Conservation (phyloP, 2,329 filamentous ascomycete genomes). For the Xylaria polymorpha region DNA sequence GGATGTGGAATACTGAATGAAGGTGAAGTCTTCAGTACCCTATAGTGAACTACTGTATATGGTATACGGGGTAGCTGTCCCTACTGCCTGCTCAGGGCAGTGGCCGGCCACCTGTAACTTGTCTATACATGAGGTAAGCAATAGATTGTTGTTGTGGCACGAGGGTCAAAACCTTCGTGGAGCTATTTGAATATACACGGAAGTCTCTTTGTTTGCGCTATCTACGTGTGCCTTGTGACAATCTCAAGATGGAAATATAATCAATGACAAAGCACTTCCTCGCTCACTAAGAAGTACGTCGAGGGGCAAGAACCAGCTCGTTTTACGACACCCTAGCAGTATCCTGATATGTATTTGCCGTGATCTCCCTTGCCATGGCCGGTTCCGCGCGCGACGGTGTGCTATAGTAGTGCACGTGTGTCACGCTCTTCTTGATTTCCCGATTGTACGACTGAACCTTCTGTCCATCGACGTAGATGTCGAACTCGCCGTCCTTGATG, state of each 20-base stretch:
- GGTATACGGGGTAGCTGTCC: too few relatives aligned
- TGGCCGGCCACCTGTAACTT: too few relatives aligned
- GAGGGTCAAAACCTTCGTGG: too few relatives aligned
- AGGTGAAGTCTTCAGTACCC: too few relatives aligned
- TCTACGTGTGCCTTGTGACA: too few relatives aligned
- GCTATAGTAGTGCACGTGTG: slow-evolving; percentile 36
- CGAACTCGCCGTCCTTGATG: slow-evolving; percentile 30
- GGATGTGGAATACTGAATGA: too few relatives aligned
- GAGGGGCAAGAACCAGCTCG: background rate
- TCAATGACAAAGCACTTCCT: background rate
- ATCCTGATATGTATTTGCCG: slow-evolving; percentile 29
- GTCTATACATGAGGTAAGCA: too few relatives aligned
- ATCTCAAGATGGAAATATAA: background rate
- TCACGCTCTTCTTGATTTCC: slow-evolving; percentile 35
- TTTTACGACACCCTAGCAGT: slow-evolving; percentile 12
- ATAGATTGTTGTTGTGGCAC: too few relatives aligned
- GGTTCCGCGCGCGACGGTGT: slow-evolving; percentile 27
- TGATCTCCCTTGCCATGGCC: slow-evolving; percentile 34
- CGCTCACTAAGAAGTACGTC: background rate
- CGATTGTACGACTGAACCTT: slow-evolving; percentile 19
- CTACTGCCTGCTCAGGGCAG: too few relatives aligned
- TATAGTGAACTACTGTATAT: too few relatives aligned
- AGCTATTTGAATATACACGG: too few relatives aligned
- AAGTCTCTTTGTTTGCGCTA: too few relatives aligned
- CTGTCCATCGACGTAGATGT: slow-evolving; percentile 29